Conservation (phyloP, 257 asterid species). For the Nicotiana benthamiana region DNA sequence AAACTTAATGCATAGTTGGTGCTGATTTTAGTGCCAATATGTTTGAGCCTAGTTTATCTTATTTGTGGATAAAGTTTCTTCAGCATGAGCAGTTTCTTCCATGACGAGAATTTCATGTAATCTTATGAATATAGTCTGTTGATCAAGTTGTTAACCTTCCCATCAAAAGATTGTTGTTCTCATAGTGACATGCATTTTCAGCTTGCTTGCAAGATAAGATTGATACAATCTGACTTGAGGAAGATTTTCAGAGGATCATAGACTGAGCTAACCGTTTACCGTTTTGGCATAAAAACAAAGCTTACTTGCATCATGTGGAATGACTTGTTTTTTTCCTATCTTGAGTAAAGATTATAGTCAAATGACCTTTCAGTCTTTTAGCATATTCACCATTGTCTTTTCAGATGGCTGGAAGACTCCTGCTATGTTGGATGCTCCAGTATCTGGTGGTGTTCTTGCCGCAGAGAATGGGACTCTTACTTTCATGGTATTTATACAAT, state of each 20-base stretch:
- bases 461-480: slow-evolving; percentile 89
- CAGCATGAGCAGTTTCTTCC: not conserved
- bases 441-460: slow-evolving; percentile 90
- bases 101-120: not conserved
- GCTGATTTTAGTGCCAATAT: not conserved
- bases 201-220: not conserved
- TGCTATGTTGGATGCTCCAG: slow-evolving; percentile 96
- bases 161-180: not conserved
- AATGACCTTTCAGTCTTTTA: not conserved
- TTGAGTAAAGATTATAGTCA: not conserved
- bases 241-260: not conserved
- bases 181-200: not conserved
- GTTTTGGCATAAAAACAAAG: not conserved
- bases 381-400: not conserved
- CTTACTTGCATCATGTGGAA: slow-evolving; percentile 3
- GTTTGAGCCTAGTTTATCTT: not conserved
- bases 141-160: not conserved
- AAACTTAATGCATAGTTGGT: not conserved
- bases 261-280: not conserved
- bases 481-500: slow-evolving; percentile 59
- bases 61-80: not conserved
- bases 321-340: not conserved
- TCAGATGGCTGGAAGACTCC: slow-evolving; percentile 44
- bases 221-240: not conserved
- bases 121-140: not conserved